Percentiles rank a stretch among this genome's conserved stretches.
Conservation (phyloP, 768 basidiomycete species). For the Leccinellum luteum region DNA sequence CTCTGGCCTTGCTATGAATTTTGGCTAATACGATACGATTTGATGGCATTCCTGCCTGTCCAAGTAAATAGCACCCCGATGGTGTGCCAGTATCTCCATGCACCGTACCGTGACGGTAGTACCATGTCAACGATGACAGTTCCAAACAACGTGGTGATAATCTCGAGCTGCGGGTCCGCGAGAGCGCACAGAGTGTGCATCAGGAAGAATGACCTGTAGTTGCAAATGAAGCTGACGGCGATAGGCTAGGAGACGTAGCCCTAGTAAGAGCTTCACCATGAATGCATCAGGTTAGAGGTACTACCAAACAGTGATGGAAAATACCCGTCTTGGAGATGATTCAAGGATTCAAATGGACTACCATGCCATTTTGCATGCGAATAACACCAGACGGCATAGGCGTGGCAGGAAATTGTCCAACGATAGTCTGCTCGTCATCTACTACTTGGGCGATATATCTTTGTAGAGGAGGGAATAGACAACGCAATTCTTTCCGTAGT, state of each 20-base stretch:
- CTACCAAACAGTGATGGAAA: background rate
- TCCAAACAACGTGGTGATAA: constrained; percentile 14
- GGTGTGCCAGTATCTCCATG: too few species aligned
- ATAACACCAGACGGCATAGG: constrained; percentile 16
- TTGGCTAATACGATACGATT: background rate
- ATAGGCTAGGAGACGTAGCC: constrained; percentile 16
- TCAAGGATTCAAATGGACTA: constrained; percentile 15
- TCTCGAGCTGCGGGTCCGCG: constrained; percentile 14
- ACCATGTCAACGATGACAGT: constrained; percentile 22
- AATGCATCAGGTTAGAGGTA: background rate
- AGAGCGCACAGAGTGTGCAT: constrained; percentile 24
- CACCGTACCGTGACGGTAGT: too few species aligned
- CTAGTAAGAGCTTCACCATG: constrained; percentile 7
- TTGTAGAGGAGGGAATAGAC: constrained; percentile 14
- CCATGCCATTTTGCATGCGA: constrained; percentile 18
- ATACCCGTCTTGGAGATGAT: constrained; percentile 8
- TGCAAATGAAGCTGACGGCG: constrained; percentile 19
- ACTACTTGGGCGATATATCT: constrained; percentile 5
- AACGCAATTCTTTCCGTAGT: constrained; percentile 22
- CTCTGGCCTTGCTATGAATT: constrained; percentile 11
- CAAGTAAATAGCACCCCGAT: too few species aligned
- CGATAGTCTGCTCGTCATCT: background rate
- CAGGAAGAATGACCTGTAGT: constrained; percentile 21
- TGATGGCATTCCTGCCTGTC: background rate
- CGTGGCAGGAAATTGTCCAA: constrained; percentile 5